These are phyloP conservation scores for Colletotrichum chrysophilum DNA, from an alignment of 2,329 filamentous ascomycete genomes.

Conservation along the genomic window DNA sequence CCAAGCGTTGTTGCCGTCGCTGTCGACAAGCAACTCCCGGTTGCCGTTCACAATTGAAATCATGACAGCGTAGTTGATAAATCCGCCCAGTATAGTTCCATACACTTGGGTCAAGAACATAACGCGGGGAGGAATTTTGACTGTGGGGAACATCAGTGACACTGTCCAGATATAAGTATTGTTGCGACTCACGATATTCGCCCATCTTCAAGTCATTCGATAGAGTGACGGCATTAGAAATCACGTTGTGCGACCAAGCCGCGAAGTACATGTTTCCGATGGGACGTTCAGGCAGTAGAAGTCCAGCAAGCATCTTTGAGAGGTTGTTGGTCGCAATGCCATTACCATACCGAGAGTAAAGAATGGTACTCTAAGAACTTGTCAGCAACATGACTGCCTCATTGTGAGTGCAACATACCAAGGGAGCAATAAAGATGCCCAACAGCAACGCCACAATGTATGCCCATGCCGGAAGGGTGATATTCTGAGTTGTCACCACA, in stretches of 20 bases:
- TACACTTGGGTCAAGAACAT: conserved; percentile 64
- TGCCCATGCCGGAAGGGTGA: conserved; percentile 51
- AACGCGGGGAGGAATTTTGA: conserved; percentile 58
- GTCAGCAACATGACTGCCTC: conserved; percentile 4
- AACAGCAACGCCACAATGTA: conserved; percentile 50
- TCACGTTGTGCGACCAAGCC: conserved; percentile 63
- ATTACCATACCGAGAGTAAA: conserved; percentile 59
- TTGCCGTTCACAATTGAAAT: conserved; percentile 55
- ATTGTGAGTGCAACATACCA: conserved; percentile 37
- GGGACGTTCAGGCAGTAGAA: conserved; percentile 54
- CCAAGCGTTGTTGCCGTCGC: conserved; percentile 55
- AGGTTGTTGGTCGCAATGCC: conserved; percentile 65
- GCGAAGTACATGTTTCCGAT: conserved; percentile 65
- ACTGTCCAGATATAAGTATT: neutral
- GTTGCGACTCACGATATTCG: conserved; percentile 53
- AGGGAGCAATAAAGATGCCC: conserved; percentile 53
- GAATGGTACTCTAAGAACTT: conserved; percentile 47
- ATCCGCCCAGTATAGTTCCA: conserved; percentile 58
- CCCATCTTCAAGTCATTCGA: conserved; percentile 62
- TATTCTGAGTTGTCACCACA: conserved; percentile 49
- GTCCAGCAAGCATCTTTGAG: conserved; percentile 61
- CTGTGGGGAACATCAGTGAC: conserved; percentile 31
- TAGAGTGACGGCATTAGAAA: conserved; percentile 53
- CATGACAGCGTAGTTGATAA: conserved; percentile 62
- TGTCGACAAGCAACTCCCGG: conserved; percentile 48